Evolutionary conservation across 164 flowering plant genomes (phyloP).

Genomic region (Cinnamomum chago): DNA sequence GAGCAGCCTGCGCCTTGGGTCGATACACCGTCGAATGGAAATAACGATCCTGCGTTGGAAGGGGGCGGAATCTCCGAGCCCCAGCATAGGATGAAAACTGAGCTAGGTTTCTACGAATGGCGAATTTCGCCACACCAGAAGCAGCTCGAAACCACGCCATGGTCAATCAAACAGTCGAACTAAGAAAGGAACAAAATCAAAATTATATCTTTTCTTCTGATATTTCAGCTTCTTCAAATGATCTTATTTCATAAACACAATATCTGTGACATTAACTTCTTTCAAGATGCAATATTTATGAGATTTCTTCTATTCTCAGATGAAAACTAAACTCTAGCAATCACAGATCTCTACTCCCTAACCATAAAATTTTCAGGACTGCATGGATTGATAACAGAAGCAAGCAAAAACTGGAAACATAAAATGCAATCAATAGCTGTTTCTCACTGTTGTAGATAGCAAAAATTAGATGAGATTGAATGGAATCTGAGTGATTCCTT

Average conservation of each 20-base stretch:
- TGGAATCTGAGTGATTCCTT: background rate
- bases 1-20: slow-evolving; percentile 62
- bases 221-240: background rate
- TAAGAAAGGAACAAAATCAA: background rate
- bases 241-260: too few relatives aligned
- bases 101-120: slow-evolving; percentile 50
- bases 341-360: background rate
- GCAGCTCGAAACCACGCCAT: slow-evolving; percentile 90
- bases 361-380: background rate
- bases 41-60: slow-evolving; percentile 34
- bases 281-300: too few relatives aligned
- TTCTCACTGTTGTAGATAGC: background rate
- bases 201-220: background rate
- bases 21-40: slow-evolving; percentile 53
- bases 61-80: slow-evolving; percentile 25
- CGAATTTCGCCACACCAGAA: slow-evolving; percentile 56
- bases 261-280: too few relatives aligned
- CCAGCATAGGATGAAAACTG: slow-evolving; percentile 34
- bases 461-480: too few relatives aligned
- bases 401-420: background rate
- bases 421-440: background rate
- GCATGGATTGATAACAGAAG: background rate
- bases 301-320: background rate
- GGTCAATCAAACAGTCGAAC: background rate
- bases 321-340: background rate